Base-by-base conservation (phyloP, 345 rosid genomes). In the Combretum micranthum region DNA sequence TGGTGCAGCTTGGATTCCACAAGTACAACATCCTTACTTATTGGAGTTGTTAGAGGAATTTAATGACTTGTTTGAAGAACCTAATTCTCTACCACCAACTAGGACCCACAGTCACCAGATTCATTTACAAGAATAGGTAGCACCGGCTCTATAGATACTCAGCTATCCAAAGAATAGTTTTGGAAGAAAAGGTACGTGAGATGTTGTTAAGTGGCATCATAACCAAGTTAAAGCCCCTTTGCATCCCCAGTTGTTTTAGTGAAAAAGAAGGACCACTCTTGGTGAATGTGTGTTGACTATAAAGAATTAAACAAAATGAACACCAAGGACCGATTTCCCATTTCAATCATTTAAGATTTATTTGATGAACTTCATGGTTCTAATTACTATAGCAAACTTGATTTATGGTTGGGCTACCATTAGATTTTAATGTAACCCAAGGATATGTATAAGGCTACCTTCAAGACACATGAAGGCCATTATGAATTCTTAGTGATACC, bases 281-380 rank as follows among this genome's bases (percentile, higher is more conserved):
- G 58, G 44, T 14, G 58, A 2, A 6, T 55, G 16, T 55, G 45
- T 25, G 42, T 55, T 2, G 58, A 55, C 42, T 55, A 55, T n/a
- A 25, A 18, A 55, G 18, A 16, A 15, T 20, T 25, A 12, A 55
- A 25, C 17, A 17, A 1, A 12, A 12, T 18, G 17, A 55, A 17
- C 12, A 37, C 39, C 16, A 55, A 55, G 43, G 43, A 25, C 17
- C 15, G n/a, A 1, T 55, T 44, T 44, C 46, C 14, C 46, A 44
- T 44, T 44, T 14, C 47, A 10, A 8, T 44, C 12, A 14, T 44
- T 10, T 10, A 44, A 14, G 47, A 44, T 10, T 14, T 44, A 44
- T 14, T 44, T 8, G 47, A 44, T 14, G 47, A 44, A 44, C 14
- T 44, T 8, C 47, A 44, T 14, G 47, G 47, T 10, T 10, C 47